These are phyloP conservation scores for Rhizopogon vulgaris DNA, from an alignment of 768 basidiomycete genomes.

Conservation along the genomic window DNA sequence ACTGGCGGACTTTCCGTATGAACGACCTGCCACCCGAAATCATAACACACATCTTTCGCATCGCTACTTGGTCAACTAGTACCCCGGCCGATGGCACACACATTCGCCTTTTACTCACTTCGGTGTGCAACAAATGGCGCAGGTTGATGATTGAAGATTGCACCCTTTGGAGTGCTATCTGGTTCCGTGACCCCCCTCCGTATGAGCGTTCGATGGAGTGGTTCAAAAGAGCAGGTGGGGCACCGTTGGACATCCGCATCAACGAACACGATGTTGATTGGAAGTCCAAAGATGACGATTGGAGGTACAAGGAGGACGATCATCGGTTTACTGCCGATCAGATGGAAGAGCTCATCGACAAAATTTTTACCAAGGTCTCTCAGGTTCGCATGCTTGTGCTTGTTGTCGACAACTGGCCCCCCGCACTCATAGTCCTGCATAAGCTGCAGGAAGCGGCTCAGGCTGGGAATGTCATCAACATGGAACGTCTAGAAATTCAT, in stretches of 20 bases:
- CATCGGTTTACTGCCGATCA: conserved; percentile 32
- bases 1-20: conserved; percentile 46
- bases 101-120: conserved; percentile 46
- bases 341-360: conserved; percentile 45
- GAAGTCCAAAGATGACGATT: conserved; percentile 12
- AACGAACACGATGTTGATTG: conserved; percentile 32
- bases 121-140: conserved; percentile 56
- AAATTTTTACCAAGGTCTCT: conserved; percentile 44
- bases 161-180: conserved; percentile 60
- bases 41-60: conserved; percentile 56
- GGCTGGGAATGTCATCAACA: conserved; percentile 29
- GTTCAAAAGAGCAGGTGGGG: conserved; percentile 49
- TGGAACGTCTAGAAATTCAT: conserved; percentile 66
- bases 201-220: conserved; percentile 49
- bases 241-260: conserved; percentile 58
- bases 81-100: conserved; percentile 29
- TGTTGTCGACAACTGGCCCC: conserved; percentile 50
- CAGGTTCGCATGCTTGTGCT: conserved; percentile 56
- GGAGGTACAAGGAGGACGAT: conserved; percentile 14
- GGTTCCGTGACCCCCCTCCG: conserved; percentile 48
- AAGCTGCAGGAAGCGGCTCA: conserved; percentile 35
- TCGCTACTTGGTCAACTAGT: conserved; percentile 47
- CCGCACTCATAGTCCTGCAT: conserved; percentile 44
- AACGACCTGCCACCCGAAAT: conserved; percentile 64
- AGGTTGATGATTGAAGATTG: conserved; percentile 39